Evolutionary conservation across 129 eudicot genomes (phyloP).

Genomic region (Glebionis coronaria): DNA sequence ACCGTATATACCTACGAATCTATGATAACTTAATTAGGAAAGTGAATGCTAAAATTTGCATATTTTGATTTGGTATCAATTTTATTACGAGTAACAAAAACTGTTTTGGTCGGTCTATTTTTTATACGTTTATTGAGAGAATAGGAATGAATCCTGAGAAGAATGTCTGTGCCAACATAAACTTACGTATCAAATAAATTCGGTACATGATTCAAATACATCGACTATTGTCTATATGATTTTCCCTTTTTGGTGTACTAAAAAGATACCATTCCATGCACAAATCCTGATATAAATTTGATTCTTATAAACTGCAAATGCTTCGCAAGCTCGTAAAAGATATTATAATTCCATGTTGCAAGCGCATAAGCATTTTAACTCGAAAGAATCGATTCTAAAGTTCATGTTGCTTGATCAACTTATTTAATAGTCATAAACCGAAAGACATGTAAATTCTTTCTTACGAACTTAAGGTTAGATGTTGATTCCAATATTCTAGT

Average conservation of each 20-base stretch:
- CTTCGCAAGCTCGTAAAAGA: not conserved
- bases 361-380: not conserved
- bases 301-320: not conserved
- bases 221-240: not conserved
- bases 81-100: conserved; percentile 5
- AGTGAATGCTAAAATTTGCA: conserved; percentile 5
- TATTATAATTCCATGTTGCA: not conserved
- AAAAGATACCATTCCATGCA: conserved; percentile 6
- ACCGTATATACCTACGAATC: not conserved
- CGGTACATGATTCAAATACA: not conserved
- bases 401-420: not conserved
- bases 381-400: not conserved
- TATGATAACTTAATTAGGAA: not conserved
- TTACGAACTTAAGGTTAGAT: not conserved
- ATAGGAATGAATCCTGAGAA: not conserved
- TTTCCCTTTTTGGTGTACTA: conserved; percentile 2
- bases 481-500: not conserved
- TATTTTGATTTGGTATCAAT: not conserved
- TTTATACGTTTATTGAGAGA: not conserved
- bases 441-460: not conserved
- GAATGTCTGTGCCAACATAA: conserved; percentile 4
- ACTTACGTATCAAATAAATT: not conserved
- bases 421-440: conserved; percentile 10
- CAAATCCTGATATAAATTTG: not conserved
- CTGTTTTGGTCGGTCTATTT: not conserved